phyloP scores from a whole-genome alignment of 257 asterid species.

The Gentiana straminea region DNA sequence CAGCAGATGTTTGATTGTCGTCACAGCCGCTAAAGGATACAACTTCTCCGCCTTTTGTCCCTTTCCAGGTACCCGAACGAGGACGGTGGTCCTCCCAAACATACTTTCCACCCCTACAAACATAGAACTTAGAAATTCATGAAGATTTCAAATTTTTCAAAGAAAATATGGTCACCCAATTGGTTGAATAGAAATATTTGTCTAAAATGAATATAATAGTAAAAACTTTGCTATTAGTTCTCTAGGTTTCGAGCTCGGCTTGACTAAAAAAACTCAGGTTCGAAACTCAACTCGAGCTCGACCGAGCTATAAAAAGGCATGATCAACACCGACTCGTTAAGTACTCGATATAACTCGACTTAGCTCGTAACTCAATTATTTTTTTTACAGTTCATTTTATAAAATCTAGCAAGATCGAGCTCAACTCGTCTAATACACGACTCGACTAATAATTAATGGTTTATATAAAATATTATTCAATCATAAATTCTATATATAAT shows the following conservation, averaged over 20 bases:
- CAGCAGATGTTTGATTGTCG: slow-evolving; percentile 87
- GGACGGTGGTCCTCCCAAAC: slow-evolving; percentile 98
- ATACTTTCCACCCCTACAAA: slow-evolving; percentile 58
- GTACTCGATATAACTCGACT: background rate
- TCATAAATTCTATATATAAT: too few relatives aligned
- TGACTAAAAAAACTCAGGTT: too few relatives aligned
- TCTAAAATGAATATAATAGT: background rate
- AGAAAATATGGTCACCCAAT: background rate
- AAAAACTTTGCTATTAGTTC: too few relatives aligned
- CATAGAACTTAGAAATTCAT: background rate
- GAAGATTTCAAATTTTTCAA: background rate
- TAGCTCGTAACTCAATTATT: too few relatives aligned
- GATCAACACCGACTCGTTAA: background rate
- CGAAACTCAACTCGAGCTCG: too few relatives aligned
- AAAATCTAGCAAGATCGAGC: background rate
- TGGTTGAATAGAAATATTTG: background rate
- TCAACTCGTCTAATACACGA: too few relatives aligned
- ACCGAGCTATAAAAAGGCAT: too few relatives aligned
- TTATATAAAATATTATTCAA: too few relatives aligned
- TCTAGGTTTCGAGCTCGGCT: too few relatives aligned
- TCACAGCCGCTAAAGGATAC: slow-evolving; percentile 95
- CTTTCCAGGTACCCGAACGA: slow-evolving; percentile 81
- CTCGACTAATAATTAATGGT: too few relatives aligned
- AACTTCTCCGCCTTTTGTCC: slow-evolving; percentile 94
- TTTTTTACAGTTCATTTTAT: too few relatives aligned